Base-by-base conservation (phyloP, 31 red algal genomes). In the Endocladia muricata region DNA sequence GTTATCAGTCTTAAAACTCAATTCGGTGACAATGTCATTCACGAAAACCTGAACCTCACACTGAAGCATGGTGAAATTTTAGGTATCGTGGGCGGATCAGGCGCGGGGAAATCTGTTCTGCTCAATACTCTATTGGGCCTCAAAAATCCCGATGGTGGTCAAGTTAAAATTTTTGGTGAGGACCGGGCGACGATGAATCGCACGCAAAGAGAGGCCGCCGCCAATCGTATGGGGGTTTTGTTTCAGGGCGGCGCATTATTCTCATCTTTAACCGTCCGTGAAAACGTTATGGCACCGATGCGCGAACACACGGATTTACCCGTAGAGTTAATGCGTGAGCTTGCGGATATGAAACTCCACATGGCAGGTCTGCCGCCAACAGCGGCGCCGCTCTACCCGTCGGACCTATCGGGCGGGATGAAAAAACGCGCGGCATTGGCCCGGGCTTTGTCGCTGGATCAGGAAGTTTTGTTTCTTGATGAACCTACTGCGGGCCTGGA, bases 401-500 rank as follows among this genome's bases (percentile, higher is more conserved):
- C 11, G 44, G 44, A 51, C 11, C 44, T 51, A 13, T 51, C 44
- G 77, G 84, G 25, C n/a, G 84, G 84, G 49, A 82, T 84, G 81
- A 32, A 60, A 40, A 59, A 77, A 1, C 76, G 85, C 9, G 37
- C 80, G 19, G 62, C 78, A 1, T 64, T 89, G 37, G 85, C 85
- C 29, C 69, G 80, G 38, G 64, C 85, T 25, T n/a, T 89, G 2
- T 54, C 80, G 35, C 56, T 66, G 7, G 52, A 66, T 60, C 79
- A 55, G 30, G 37, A 72, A 13, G 32, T 89, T n/a, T 41, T 89
- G 0, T 56, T 89, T 22, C 70, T 89, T 9, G 85, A 89, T 35
- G 85, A 89, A 44, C 85, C 85, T 28, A 73, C 85, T 4, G 68
- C 85, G 1, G 85, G 85, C 29, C 70, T 89, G 21, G 85, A 89